Base-by-base conservation (phyloP, 352 stramenopile species). In the Blastocystis sp. region DNA sequence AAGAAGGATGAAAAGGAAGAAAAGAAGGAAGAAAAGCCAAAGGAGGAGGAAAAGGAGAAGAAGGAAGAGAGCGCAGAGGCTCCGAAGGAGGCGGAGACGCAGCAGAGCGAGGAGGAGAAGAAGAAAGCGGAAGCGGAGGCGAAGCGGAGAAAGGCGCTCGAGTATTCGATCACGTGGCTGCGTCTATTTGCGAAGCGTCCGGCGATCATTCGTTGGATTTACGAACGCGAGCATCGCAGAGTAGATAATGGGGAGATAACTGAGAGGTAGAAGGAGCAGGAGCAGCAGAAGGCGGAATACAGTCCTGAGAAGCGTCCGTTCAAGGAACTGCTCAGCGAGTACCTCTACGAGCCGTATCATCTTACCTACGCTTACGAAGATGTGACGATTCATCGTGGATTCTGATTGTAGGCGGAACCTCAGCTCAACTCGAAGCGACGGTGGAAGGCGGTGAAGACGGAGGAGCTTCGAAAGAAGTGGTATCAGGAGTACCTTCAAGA, bases 291-390 rank as follows among this genome's bases (percentile, higher is more conserved):
- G 44, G 14, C 11, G 38, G 64, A 53, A 24, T 21, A 34, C 6
- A 21, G 27, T 9, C 38, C 34, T 29, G 40, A 56, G 11, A 53
- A 57, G 38, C 32, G 40, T n/a, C 27, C 14, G 21, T 76, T 76
- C 44, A 53, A 51, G 46, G 18, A 29, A 29, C 64, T 76, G 64
- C 46, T 76, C 7, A 44, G 40, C 32, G 38, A 76, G 44, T 76
- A 76, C 32, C 32, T 76, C 27, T 76, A 76, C 46, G 21, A 76
- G 21, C 64, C 64, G 8, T 29, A 76, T 29, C 64, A 76, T 38
- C 32, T 76, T 14, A 38, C 40, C 7, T 76, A 76, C 64, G 21
- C 34, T 14, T 76, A 76, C 32, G 38, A 76, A 32, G 64, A 76
- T 21, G 64, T 76, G n/a, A n/a, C n/a, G n/a, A n/a, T n/a, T n/a